Evolutionary conservation across 1,139 yeast genomes (phyloP).

Genomic region (Kodamaea alishanica): DNA sequence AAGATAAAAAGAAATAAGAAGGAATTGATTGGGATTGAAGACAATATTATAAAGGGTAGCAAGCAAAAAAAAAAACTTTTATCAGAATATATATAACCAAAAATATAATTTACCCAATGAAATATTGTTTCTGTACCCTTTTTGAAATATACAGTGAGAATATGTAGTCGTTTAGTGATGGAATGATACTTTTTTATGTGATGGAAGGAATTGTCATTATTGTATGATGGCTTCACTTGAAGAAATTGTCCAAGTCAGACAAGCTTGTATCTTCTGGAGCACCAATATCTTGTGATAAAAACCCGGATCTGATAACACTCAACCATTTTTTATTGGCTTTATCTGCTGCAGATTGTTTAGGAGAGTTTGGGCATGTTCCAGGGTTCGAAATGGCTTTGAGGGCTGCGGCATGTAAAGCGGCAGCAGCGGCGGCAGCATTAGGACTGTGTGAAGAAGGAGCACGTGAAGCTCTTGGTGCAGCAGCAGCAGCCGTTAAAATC

Average conservation of each 20-base stretch:
- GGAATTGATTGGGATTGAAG: neutral
- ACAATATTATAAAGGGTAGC: neutral
- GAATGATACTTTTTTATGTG: neutral
- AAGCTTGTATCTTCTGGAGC: conserved; percentile 73
- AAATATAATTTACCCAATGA: too few species aligned
- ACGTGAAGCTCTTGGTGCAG: conserved; percentile 74
- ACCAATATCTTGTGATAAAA: conserved; percentile 68
- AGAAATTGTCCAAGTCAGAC: conserved; percentile 68
- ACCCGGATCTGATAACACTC: conserved; percentile 68
- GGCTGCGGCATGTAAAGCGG: conserved; percentile 72
- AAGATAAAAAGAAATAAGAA: neutral
- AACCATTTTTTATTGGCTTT: conserved; percentile 57
- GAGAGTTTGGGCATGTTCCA: conserved; percentile 27
- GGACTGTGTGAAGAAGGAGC: conserved; percentile 55
- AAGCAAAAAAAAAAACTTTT: neutral
- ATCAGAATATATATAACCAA: neutral
- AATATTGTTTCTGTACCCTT: too few species aligned
- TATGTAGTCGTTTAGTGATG: neutral
- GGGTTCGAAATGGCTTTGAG: conserved; percentile 45
- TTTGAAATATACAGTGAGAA: neutral
- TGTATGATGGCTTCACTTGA: conserved; percentile 28
- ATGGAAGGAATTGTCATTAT: neutral
- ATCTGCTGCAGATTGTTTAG: conserved; percentile 11
- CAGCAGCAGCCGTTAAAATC: conserved; percentile 72
- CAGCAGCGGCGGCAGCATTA: conserved; percentile 67